Base-by-base conservation (phyloP, 2,329 filamentous ascomycete species). In the Fusarium sp. region DNA sequence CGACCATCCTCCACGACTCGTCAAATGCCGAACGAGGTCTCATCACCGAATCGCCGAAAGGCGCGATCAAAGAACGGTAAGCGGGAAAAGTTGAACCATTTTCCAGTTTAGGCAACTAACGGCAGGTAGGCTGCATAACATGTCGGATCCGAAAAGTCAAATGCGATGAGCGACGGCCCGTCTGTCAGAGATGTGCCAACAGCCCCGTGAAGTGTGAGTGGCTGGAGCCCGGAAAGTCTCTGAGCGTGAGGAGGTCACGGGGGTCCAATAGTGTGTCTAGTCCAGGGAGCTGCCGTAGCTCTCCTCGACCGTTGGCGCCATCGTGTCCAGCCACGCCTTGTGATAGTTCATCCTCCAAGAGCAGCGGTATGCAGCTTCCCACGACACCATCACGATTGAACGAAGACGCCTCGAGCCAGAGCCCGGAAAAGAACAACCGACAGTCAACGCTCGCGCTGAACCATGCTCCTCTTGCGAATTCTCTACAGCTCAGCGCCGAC, bases 141-240 rank as follows among this genome's bases (percentile, higher is more conserved):
- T 77, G 75, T 29, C 75, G 75, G 7, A 74, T 77, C 9, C 73
- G 75, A 8, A 77, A 77, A 34, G 75, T 77, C 31, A 77, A 77
- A 29, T 77, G 75, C 31, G 75, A 77, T 4, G 75, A 77, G 40
- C 61, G 29, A 29, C 60, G 75, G 5, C 75, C 75, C 0, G 50
- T 74, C 16, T 77, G 75, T 47, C 56, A 69, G 22, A 52, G 73
- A 63, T 77, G 75, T 11, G 63, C 71, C 27, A 73, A 69, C 18
- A 63, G 73, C 13, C 69, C 75, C 0, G 62, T 71, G 3, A 71
- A 73, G 34, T 77, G 75, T 18, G 75, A 77, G 40, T 77, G 75
- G 75, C 62, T 77, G 27, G 71, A 74, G 35, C 66, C 71, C 0
- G 75, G 75, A 0, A 61, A 62, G 13, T 31, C 75, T 10, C 14